These are phyloP conservation scores for Delphinella strobiligena DNA, from an alignment of 2,329 filamentous ascomycete species.

Conservation along the genomic window DNA sequence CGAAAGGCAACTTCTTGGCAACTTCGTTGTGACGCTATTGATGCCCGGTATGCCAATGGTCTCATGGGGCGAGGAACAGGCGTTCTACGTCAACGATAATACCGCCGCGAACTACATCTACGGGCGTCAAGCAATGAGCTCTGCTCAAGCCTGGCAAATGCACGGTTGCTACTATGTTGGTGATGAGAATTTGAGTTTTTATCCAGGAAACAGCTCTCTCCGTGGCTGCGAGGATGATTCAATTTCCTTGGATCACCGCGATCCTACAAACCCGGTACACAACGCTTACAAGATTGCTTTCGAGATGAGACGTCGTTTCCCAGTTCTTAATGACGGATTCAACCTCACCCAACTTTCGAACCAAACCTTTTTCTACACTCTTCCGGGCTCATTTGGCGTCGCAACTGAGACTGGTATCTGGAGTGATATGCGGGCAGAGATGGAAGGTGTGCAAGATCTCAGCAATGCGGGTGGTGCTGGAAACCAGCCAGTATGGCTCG, in stretches of 20 bases:
- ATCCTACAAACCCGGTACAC: slow-evolving; percentile 48
- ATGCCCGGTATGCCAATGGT: slow-evolving; percentile 50
- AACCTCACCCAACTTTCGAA: slow-evolving; percentile 44
- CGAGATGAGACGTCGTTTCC: slow-evolving; percentile 44
- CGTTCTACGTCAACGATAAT: slow-evolving; percentile 51
- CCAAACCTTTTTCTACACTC: slow-evolving; percentile 37
- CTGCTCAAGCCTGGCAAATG: slow-evolving; percentile 49
- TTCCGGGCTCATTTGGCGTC: slow-evolving; percentile 40
- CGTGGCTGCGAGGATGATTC: slow-evolving; percentile 45
- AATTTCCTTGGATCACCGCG: slow-evolving; percentile 49
- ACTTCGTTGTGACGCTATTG: slow-evolving; percentile 47
- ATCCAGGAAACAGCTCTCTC: slow-evolving; percentile 43
- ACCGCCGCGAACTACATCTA: slow-evolving; percentile 55
- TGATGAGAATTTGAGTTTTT: slow-evolving; percentile 45
- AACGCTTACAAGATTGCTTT: slow-evolving; percentile 52
- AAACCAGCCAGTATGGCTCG: slow-evolving; percentile 32
- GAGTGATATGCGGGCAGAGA: slow-evolving; percentile 42
- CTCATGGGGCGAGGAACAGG: slow-evolving; percentile 55
- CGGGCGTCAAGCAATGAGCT: slow-evolving; percentile 50
- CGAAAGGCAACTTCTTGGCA: slow-evolving; percentile 43
- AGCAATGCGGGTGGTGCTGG: slow-evolving; percentile 21
- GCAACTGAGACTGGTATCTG: slow-evolving; percentile 48
- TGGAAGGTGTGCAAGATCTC: slow-evolving; percentile 40
- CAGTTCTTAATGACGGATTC: slow-evolving; percentile 49
- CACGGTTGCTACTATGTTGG: slow-evolving; percentile 52